phyloP scores from a whole-genome alignment of 169 alveolate species.

The Eimeria sp. region DNA sequence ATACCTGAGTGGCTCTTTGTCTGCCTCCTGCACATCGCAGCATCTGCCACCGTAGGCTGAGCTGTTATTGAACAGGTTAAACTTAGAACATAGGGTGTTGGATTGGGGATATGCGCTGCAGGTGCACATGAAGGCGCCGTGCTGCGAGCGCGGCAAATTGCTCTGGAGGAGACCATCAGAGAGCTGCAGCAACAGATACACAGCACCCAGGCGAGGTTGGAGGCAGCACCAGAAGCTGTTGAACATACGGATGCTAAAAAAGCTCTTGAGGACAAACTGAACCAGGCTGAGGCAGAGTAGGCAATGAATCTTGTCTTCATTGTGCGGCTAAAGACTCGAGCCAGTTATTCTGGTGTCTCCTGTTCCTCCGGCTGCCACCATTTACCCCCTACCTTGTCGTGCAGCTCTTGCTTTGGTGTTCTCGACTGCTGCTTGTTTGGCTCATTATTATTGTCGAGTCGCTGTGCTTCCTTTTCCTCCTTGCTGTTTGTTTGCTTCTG shows the following conservation, averaged over 20 bases:
- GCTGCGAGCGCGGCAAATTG: slow-evolving; percentile 6
- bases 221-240: background rate
- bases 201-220: background rate
- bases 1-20: background rate
- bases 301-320: background rate
- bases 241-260: background rate
- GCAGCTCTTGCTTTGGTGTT: background rate
- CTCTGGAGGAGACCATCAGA: slow-evolving; percentile 24
- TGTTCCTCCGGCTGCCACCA: background rate
- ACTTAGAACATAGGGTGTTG: background rate
- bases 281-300: slow-evolving; percentile 50
- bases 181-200: background rate
- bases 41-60: background rate
- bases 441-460: too few relatives aligned
- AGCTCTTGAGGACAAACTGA: background rate
- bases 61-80: background rate
- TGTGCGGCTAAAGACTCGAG: background rate
- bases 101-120: background rate
- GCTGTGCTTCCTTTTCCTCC: too few relatives aligned
- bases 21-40: background rate
- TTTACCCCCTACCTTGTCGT: background rate
- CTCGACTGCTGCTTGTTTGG: background rate
- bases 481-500: background rate
- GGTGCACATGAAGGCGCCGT: slow-evolving; percentile 58
- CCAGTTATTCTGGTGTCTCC: background rate